Evolutionary conservation across 495 filamentous ascomycete species (phyloP).

Genomic region (Pyronema domesticum): DNA sequence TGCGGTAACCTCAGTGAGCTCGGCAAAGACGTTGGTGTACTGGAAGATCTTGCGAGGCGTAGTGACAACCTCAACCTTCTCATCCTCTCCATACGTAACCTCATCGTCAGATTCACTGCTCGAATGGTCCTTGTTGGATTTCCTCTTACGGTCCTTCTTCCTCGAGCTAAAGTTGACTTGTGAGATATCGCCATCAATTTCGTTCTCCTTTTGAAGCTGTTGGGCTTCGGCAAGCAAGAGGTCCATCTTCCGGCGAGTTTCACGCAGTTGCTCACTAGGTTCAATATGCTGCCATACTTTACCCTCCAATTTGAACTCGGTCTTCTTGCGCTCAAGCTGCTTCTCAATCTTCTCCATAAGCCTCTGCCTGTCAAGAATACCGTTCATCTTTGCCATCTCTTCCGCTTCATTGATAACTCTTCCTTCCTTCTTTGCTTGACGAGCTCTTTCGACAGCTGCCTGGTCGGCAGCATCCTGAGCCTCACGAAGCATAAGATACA

Average conservation of each 20-base stretch:
- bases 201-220: constrained; percentile 27
- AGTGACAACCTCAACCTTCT: constrained; percentile 10
- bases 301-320: constrained; percentile 92
- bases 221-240: constrained; percentile 31
- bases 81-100: constrained; percentile 10
- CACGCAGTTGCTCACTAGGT: constrained; percentile 79
- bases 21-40: not conserved
- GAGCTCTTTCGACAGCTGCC: constrained; percentile 44
- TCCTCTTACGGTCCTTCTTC: constrained; percentile 5
- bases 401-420: constrained; percentile 34
- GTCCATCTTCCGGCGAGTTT: constrained; percentile 90
- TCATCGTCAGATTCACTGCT: not conserved
- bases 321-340: constrained; percentile 92
- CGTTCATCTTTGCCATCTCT: constrained; percentile 57
- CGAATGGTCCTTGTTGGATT: not conserved
- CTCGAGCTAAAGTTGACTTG: constrained; percentile 17
- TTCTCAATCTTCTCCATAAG: constrained; percentile 85
- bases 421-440: constrained; percentile 26
- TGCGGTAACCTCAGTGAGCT: not conserved
- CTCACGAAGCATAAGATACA: constrained; percentile 96
- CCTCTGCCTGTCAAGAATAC: constrained; percentile 78
- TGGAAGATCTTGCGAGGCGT: not conserved
- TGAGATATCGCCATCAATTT: constrained; percentile 7
- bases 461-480: constrained; percentile 91
- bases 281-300: constrained; percentile 72